Percentiles rank a stretch among this genome's conserved stretches.
Conservation (phyloP, 2,329 filamentous ascomycete genomes). For the Metarhizium sp. region DNA sequence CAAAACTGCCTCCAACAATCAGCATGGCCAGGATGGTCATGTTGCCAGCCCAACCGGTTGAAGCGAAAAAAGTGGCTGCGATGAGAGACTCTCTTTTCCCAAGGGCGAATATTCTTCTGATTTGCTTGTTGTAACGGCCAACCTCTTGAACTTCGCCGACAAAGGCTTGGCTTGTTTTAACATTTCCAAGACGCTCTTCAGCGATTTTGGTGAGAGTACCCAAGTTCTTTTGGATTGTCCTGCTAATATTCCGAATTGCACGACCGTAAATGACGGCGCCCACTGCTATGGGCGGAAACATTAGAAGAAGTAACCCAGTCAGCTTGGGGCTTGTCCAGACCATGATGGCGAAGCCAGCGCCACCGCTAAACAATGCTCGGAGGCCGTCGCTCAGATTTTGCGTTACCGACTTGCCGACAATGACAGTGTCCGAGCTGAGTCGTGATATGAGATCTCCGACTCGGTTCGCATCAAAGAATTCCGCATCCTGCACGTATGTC, state of each 20-base stretch:
- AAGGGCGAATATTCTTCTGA: constrained; percentile 83
- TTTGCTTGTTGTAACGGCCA: constrained; percentile 80
- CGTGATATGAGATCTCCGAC: constrained; percentile 95
- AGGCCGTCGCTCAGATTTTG: constrained; percentile 97
- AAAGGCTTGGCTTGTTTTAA: constrained; percentile 94
- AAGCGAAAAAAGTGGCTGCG: constrained; percentile 79
- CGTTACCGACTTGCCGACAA: constrained; percentile 97
- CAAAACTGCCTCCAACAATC: constrained; percentile 83
- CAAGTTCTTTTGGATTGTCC: constrained; percentile 87
- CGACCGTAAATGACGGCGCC: constrained; percentile 89
- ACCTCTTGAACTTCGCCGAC: constrained; percentile 89
- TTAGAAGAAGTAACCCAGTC: constrained; percentile 74
- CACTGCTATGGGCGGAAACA: constrained; percentile 85
- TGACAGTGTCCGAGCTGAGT: constrained; percentile 90
- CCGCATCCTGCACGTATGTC: constrained; percentile 94
- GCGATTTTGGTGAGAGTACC: constrained; percentile 93
- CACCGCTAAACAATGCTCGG: constrained; percentile 79
- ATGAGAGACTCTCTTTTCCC: constrained; percentile 81
- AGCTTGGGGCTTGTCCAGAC: constrained; percentile 89
- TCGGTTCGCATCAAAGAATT: constrained; percentile 97
- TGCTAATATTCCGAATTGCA: constrained; percentile 78
- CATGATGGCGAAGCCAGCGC: constrained; percentile 86
- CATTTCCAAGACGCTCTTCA: constrained; percentile 93
- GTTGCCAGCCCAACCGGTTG: constrained; percentile 88
- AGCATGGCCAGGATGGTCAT: constrained; percentile 90